phyloP scores from a whole-genome alignment of 2,329 filamentous ascomycete genomes.

The Stachybotrys chlorohalonatus region DNA sequence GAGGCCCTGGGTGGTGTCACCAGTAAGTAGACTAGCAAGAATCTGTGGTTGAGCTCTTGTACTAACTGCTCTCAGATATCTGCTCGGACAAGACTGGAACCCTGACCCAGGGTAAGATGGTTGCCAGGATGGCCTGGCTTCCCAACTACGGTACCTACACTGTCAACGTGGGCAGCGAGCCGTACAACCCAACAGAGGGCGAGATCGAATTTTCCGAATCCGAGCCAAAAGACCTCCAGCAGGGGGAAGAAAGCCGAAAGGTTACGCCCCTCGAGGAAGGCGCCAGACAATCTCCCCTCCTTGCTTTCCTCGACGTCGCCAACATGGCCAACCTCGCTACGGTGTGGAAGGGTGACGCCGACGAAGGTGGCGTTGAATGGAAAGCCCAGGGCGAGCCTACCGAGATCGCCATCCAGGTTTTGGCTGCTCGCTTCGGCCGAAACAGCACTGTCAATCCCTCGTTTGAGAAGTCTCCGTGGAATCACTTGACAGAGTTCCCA shows the following conservation, averaged over 20 bases:
- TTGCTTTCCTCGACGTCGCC: slow-evolving; percentile 46
- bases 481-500: slow-evolving; percentile 40
- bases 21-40: slow-evolving; percentile 21
- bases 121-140: slow-evolving; percentile 21
- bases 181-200: slow-evolving; percentile 15
- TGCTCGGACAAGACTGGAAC: slow-evolving; percentile 23
- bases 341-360: slow-evolving; percentile 36
- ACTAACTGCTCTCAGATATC: slow-evolving; percentile 14
- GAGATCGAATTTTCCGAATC: slow-evolving; percentile 6
- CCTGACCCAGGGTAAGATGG: slow-evolving; percentile 25
- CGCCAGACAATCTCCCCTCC: slow-evolving; percentile 23
- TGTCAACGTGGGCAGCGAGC: slow-evolving; percentile 15
- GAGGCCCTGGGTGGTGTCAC: slow-evolving; percentile 43
- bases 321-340: slow-evolving; percentile 52
- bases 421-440: slow-evolving; percentile 43
- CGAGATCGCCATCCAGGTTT: slow-evolving; percentile 50
- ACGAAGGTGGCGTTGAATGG: slow-evolving; percentile 23
- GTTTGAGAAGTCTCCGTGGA: slow-evolving; percentile 18
- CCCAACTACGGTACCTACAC: slow-evolving; percentile 18
- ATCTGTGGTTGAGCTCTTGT: neutral
- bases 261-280: slow-evolving; percentile 30
- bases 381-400: slow-evolving; percentile 39
- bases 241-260: neutral
- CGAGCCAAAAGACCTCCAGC: slow-evolving; percentile 10
- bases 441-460: slow-evolving; percentile 21